Conservation (phyloP, 2,329 filamentous ascomycete genomes). For the Diaporthe ilicicola region DNA sequence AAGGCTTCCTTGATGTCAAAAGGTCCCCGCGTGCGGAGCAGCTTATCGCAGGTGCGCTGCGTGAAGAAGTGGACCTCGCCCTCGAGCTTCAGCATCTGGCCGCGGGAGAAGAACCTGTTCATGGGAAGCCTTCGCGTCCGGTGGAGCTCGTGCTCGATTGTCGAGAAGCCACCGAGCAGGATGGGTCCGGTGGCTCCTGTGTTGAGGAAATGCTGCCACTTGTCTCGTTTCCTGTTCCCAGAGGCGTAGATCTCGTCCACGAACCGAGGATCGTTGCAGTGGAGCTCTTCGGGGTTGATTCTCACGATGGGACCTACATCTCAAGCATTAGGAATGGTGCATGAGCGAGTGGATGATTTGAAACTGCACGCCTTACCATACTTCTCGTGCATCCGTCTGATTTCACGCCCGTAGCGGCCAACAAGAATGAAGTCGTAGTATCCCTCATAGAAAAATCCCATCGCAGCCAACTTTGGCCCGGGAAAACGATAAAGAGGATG, state of each 20-base stretch:
- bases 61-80: slow-evolving; percentile 38
- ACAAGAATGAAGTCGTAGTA: slow-evolving; percentile 17
- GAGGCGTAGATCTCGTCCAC: slow-evolving; percentile 37
- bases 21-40: slow-evolving; percentile 26
- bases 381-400: slow-evolving; percentile 19
- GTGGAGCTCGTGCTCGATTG: slow-evolving; percentile 40
- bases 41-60: slow-evolving; percentile 42
- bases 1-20: slow-evolving; percentile 23
- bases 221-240: slow-evolving; percentile 36
- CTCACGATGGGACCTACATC: slow-evolving; percentile 44
- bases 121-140: slow-evolving; percentile 40
- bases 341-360: neutral
- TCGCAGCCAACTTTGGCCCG: slow-evolving; percentile 11
- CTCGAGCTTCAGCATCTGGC: slow-evolving; percentile 43
- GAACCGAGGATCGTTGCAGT: slow-evolving; percentile 47
- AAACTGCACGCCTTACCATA: neutral
- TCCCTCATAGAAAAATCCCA: slow-evolving; percentile 13
- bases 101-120: slow-evolving; percentile 43
- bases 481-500: slow-evolving; percentile 18
- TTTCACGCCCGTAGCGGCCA: slow-evolving; percentile 9
- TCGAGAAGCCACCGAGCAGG: slow-evolving; percentile 36
- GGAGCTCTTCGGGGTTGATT: slow-evolving; percentile 50
- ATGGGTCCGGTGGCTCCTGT: slow-evolving; percentile 13
- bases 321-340: neutral
- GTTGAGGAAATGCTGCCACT: slow-evolving; percentile 24